Percentiles rank a stretch among this genome's conserved stretches.
phyloP scores from a whole-genome alignment of 208 protist genomes.

The Acanthamoeba sp. region DNA sequence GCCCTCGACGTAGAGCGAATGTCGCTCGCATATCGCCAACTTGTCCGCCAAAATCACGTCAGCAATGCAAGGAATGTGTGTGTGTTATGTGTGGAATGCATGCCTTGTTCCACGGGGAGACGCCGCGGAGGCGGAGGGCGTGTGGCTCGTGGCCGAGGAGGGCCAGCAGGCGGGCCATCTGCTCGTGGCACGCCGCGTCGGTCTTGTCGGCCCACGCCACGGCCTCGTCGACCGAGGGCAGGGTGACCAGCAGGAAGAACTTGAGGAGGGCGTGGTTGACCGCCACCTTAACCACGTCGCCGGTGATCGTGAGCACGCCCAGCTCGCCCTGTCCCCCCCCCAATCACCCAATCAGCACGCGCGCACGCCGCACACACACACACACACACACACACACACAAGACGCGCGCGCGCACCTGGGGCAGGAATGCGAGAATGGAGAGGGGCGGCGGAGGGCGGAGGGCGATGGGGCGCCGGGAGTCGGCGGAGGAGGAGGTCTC shows the following conservation, averaged over 20 bases:
- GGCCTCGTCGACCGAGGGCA: conserved; percentile 21
- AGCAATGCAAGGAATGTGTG: background rate
- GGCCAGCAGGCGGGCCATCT: background rate
- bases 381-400: no score
- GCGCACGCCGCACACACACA: no score
- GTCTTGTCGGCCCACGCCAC: conserved; percentile 9
- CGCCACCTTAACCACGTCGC: conserved; percentile 11
- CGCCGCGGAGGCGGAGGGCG: background rate
- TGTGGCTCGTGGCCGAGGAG: conserved; percentile 22
- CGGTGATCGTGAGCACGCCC: conserved; percentile 31
- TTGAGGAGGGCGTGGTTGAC: conserved; percentile 41
- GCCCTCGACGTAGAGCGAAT: conserved; percentile 1
- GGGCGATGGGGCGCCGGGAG: background rate
- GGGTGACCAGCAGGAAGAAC: conserved; percentile 39
- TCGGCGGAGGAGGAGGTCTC: background rate
- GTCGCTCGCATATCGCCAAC: conserved; percentile 10
- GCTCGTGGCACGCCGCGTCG: conserved; percentile 4
- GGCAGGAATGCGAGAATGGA: conserved; percentile 4
- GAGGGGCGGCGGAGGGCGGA: conserved; percentile 1
- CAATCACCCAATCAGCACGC: no score
- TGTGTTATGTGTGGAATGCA: background rate
- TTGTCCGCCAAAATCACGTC: background rate
- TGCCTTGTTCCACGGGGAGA: background rate
- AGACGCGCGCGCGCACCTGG: background rate
- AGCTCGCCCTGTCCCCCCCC: conserved; percentile 5